A percentile compares a stretch with the other conserved stretches of the same genome.
Conservation (phyloP, 176 grass and related monocot species). For the Paspalum notatum region DNA sequence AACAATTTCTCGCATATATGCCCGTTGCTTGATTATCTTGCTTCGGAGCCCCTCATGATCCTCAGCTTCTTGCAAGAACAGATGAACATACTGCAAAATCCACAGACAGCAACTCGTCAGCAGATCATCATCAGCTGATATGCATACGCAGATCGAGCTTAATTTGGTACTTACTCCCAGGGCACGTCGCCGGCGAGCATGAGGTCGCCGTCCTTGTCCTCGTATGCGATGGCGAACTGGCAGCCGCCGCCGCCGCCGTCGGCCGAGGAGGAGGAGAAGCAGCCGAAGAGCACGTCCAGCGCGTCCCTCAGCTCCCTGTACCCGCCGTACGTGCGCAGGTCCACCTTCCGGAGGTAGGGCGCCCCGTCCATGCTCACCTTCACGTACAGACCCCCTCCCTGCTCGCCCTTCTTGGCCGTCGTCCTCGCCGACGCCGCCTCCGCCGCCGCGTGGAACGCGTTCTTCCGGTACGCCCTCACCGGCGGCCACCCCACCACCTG, state of each 20-base stretch:
- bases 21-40: slow-evolving; percentile 30
- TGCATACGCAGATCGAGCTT: neutral
- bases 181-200: slow-evolving; percentile 87
- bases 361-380: slow-evolving; percentile 87
- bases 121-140: neutral
- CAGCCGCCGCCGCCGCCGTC: neutral
- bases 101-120: neutral
- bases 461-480: slow-evolving; percentile 61
- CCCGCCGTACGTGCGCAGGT: slow-evolving; percentile 56
- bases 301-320: slow-evolving; percentile 60
- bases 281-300: slow-evolving; percentile 60
- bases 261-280: slow-evolving; percentile 39
- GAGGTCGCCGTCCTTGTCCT: slow-evolving; percentile 82
- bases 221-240: slow-evolving; percentile 59
- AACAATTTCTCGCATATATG: neutral
- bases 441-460: slow-evolving; percentile 41
- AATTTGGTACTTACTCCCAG: slow-evolving; percentile 61
- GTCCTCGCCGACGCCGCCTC: neutral
- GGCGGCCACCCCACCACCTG: slow-evolving; percentile 81
- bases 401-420: slow-evolving; percentile 2
- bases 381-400: slow-evolving; percentile 39
- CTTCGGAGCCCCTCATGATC: slow-evolving; percentile 62
- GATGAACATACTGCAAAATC: slow-evolving; percentile 67
- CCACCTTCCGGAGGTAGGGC: slow-evolving; percentile 72
- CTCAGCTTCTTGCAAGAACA: slow-evolving; percentile 74